phyloP scores from a whole-genome alignment of 139 green algal species.

The Closterium sp. region DNA sequence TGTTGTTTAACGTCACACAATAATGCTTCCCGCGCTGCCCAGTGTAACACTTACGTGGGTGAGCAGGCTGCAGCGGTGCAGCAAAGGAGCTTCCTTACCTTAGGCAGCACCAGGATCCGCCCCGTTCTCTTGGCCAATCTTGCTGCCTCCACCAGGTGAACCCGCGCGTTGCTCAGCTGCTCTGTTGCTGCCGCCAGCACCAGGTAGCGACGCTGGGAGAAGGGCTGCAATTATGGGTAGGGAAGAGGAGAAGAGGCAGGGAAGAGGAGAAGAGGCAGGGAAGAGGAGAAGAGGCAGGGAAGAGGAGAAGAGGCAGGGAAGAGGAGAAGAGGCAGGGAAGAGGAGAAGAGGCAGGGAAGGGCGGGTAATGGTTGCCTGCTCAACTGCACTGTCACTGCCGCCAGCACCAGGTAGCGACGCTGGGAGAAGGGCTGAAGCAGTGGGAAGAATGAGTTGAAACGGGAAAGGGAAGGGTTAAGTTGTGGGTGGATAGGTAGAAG shows the following conservation, averaged over 20 bases:
- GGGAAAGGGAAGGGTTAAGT: background rate
- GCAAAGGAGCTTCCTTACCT: background rate
- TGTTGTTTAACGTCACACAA: too few relatives aligned
- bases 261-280: too few relatives aligned
- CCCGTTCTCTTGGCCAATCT: background rate
- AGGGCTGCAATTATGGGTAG: background rate
- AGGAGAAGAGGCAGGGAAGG: too few relatives aligned
- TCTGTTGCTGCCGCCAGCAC: background rate
- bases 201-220: background rate
- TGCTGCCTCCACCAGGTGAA: background rate
- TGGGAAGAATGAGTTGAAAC: background rate
- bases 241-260: too few relatives aligned
- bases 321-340: too few relatives aligned
- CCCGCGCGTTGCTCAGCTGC: background rate
- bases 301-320: too few relatives aligned
- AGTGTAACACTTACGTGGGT: too few relatives aligned
- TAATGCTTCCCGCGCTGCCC: too few relatives aligned
- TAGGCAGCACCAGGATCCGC: background rate
- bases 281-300: too few relatives aligned
- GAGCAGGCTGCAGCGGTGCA: too few relatives aligned
- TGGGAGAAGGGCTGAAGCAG: background rate
- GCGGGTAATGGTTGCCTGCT: too few relatives aligned
- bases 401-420: background rate
- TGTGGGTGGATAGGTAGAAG: background rate
- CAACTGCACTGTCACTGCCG: too few relatives aligned